Base-by-base conservation (phyloP, 2,329 filamentous ascomycete species). In the Chaetomium olivaceum region DNA sequence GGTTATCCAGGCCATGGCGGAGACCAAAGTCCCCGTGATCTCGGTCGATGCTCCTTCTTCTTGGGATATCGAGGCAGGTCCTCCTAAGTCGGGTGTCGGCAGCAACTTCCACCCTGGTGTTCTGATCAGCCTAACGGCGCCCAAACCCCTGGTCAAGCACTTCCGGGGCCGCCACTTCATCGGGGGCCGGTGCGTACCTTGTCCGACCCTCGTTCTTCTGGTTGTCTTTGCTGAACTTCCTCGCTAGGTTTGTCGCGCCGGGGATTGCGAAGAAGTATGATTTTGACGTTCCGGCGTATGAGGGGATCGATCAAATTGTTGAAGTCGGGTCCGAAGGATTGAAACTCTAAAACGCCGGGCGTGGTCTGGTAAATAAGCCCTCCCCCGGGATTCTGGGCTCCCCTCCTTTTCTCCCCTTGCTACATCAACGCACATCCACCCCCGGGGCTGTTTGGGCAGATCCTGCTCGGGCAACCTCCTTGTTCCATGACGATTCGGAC, bases 21-120 rank as follows among this genome's bases (percentile, higher is more conserved):
- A 88, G 51, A 90, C 91, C 5, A 84, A 84, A 29, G 74, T 95
- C 8, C 91, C 93, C 0, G 90, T 98, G 0, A 89, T 95, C 2
- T 91, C 92, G 2, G 91, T 99, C 25, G 95, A 99, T 79, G 93
- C 92, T 7, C 95, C 95, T 1, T 96, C 92, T 36, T 95, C 91
- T 1, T 99, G 95, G 95, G 88, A 95, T 76, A 96, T 99, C 64
- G 91, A 97, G 74, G 81, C 83, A 12, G 95, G 95, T 0, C 94
- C 94, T 9, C 93, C 93, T 12, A 80, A 82, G 61, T 86, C 88
- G 1, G 94, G 92, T 0, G 84, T 91, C 0, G 94, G 93, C 0
- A 89, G 89, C 73, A 87, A 83, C 4, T 98, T 96, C 74, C 88
- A 91, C 80, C 95, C 95, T 70, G 82, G 84, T 39, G 88, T 89